Evolutionary conservation across 2,329 filamentous ascomycete genomes (phyloP).

Genomic region (Anthostomella pinea): DNA sequence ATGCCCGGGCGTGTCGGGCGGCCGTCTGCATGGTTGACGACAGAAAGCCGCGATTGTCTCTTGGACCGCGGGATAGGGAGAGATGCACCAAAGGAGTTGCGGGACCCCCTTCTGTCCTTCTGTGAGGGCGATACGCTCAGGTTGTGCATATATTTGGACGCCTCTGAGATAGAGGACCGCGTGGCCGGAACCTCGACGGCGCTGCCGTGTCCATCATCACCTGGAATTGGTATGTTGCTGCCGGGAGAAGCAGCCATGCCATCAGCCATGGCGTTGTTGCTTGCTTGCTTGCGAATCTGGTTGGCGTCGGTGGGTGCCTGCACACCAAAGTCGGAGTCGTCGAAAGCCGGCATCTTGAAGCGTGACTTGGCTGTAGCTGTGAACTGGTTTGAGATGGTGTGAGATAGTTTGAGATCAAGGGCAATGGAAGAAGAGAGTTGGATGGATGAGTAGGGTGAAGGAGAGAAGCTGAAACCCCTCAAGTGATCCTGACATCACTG

Average conservation of each 20-base stretch:
- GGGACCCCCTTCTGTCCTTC: conserved; percentile 64
- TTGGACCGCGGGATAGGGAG: conserved; percentile 71
- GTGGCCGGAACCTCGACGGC: conserved; percentile 69
- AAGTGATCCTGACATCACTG: no score
- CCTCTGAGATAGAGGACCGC: conserved; percentile 66
- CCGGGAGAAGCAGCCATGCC: conserved; percentile 28
- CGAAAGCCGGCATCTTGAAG: conserved; percentile 56
- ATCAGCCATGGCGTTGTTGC: conserved; percentile 23
- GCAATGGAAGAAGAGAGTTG: no score
- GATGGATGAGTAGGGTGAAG: no score
- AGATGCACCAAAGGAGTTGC: conserved; percentile 72
- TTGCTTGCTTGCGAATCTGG: conserved; percentile 20
- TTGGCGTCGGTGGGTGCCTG: conserved; percentile 28
- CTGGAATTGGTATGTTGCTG: conserved; percentile 38
- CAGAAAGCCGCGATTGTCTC: conserved; percentile 65
- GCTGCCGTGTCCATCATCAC: conserved; percentile 42
- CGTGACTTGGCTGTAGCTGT: conserved; percentile 3
- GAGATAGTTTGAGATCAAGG: no score
- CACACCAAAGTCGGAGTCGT: conserved; percentile 53
- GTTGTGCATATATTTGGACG: conserved; percentile 68
- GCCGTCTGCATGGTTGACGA: conserved; percentile 47
- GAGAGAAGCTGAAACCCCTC: no score
- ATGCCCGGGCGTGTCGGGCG: conserved; percentile 51
- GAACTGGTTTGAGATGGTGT: no score
- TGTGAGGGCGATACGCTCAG: conserved; percentile 66